Conservation (phyloP, 2,329 filamentous ascomycete genomes). For the Colletotrichum eremochloae region DNA sequence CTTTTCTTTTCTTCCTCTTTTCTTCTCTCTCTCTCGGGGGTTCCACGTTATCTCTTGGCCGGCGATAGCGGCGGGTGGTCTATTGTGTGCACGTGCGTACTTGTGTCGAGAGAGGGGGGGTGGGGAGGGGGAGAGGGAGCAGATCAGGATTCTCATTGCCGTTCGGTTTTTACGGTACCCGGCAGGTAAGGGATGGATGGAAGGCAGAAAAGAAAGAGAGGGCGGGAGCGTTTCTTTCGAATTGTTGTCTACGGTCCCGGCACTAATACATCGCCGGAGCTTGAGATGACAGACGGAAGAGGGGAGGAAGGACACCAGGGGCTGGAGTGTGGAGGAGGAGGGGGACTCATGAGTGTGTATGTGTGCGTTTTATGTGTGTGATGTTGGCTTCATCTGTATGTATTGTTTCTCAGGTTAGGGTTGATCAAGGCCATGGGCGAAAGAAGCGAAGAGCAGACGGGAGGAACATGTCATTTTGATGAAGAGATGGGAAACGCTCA, state of each 20-base stretch:
- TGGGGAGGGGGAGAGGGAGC: neutral
- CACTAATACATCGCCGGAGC: neutral
- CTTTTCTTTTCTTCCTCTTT: constrained; percentile 20
- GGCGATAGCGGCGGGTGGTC: constrained; percentile 8
- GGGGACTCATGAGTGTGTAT: neutral
- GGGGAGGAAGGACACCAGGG: neutral
- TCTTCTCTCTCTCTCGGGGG: neutral
- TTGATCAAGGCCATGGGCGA: neutral
- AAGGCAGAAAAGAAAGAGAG: neutral
- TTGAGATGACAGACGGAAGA: neutral
- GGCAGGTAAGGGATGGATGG: constrained; percentile 21
- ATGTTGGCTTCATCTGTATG: constrained; percentile 15
- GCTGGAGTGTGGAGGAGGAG: neutral
- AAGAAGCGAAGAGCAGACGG: constrained; percentile 1
- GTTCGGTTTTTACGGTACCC: constrained; percentile 38
- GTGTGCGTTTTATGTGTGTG: neutral
- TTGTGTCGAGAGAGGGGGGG: neutral
- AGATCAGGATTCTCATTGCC: constrained; percentile 8
- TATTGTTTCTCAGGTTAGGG: constrained; percentile 6
- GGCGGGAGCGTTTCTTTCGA: neutral
- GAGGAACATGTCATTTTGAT: constrained; percentile 22
- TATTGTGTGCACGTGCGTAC: neutral
- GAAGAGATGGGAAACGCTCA: constrained; percentile 40
- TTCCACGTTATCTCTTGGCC: constrained; percentile 12
- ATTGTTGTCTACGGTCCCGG: neutral